Base-by-base conservation (phyloP, 257 asterid genomes). In the Ilex aquifolium region DNA sequence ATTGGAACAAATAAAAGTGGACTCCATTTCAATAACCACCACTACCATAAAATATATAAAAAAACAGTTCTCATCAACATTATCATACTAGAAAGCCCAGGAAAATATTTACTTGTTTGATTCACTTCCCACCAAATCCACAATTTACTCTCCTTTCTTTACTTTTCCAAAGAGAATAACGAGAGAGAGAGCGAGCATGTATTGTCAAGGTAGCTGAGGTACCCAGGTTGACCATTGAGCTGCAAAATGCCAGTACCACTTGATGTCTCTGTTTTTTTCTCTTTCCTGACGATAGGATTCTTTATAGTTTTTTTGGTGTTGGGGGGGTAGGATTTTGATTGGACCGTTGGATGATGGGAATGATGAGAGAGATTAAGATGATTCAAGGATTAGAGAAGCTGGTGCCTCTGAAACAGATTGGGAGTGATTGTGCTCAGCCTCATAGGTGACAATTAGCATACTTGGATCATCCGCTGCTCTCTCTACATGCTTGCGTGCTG, bases 401-500 rank as follows among this genome's bases (percentile, higher is more conserved):
- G 81, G 80, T 29, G 85, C 52, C 14, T 80, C 80, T 10, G 80
- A 40, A 16, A 63, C 76, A 32, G 83, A 69, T 15, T 69, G 83
- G 12, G 82, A 73, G 53, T 85, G 92, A 68, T 69, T 80, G 74
- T 85, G 92, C n/a, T 85, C 87, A 44, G 82, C 92, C 70, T 85
- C 92, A 15, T 85, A 82, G 0, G 92, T 85, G 21, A 85, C 92
- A 30, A 80, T 82, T 31, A 85, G 66, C 92, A 85, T 85, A 11
- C 79, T 61, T 48, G 86, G 77, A 56, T 85, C 92, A 12, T 85
- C 92, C 53, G 80, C 74, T 14, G 92, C 88, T 70, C 88, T 62
- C 14, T 85, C 92, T 61, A 85, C 92, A 61, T 85, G 92, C 67
- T 85, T 85, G 21, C 88, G 74, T 30, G 92, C 92, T 59, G 92